Evolutionary conservation across 306 rosid species (phyloP).

Genomic region (Glycine soja): DNA sequence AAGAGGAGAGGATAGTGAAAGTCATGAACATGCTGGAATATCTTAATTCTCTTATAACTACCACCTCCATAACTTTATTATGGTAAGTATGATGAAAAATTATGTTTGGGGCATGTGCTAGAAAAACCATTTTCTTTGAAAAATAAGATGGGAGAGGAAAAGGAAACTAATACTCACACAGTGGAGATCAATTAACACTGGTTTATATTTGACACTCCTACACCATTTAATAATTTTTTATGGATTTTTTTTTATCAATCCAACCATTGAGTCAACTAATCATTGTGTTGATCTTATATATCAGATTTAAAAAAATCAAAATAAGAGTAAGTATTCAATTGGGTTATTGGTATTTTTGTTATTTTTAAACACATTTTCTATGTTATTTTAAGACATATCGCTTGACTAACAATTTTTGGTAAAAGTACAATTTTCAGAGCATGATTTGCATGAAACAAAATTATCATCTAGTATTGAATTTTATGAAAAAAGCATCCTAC

Average conservation of each 20-base stretch:
- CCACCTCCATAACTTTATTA: constrained; percentile 18
- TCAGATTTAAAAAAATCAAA: neutral
- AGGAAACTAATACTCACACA: neutral
- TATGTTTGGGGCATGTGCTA: neutral
- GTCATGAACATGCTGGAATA: constrained; percentile 3
- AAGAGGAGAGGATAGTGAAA: neutral
- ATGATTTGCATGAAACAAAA: neutral
- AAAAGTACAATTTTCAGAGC: neutral
- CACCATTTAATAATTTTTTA: neutral
- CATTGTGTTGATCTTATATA: neutral
- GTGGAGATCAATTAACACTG: neutral
- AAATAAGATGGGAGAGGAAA: constrained; percentile 18
- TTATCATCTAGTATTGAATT: constrained; percentile 28
- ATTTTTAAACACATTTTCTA: neutral
- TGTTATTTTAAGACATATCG: neutral
- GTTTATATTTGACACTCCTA: neutral
- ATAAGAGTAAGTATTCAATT: neutral
- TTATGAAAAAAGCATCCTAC: neutral
- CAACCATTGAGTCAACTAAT: neutral
- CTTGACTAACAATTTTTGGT: neutral
- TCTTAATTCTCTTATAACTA: neutral
- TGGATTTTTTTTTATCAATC: neutral
- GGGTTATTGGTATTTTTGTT: neutral
- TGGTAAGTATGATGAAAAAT: constrained; percentile 21
- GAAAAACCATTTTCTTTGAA: constrained; percentile 22